Base-by-base conservation (phyloP, 1,284 basidiomycete genomes). In the Heliocybe sulcata region DNA sequence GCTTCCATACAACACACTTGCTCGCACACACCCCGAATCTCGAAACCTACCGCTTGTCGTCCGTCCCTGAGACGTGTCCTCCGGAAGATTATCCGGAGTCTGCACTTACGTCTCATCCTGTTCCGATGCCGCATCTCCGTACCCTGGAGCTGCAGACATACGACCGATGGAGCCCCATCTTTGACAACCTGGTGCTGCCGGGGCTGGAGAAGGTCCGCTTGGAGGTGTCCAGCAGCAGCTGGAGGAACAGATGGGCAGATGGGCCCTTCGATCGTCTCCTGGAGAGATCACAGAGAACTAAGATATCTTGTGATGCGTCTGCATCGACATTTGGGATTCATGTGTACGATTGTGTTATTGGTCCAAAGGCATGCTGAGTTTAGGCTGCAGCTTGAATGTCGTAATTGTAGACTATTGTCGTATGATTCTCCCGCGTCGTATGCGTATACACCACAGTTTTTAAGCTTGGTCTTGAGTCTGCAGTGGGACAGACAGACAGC, bases 171-270 rank as follows among this genome's bases (percentile, higher is more conserved):
- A 20, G 19, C 38, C 16, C 19, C 38, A 20, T 42, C 3, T 42
- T 42, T 20, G 38, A 42, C 16, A 42, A 42, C 16, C 38, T 42
- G 3, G 38, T 16, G 16, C 38, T 42, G 38, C 38, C 38, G 16
- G 19, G 16, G 4, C n/a, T 42, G 38, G 8, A 20, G 16, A 42
- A 20, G 4, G 16, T 42, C 6, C 38, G 38, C 6, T 20, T 42
- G 38, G 38, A 42, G 38, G 38, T 42, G 38, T 42, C 38, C 38
- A n/a, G 38, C 38, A 42, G 38, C 38, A 42, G 38, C 38, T 42
- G 38, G 38, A 16, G 8, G 16, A 42, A 42, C 16, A 6, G 38
- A 6, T 42, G 38, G 38, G 6, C 16, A 16, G 38, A 42, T 16
- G 38, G n/a, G 8, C 19, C 16, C 16, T 42, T 42, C 38, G 38